Evolutionary conservation across 164 flowering plant genomes (phyloP).

Genomic region (Annona squamosa): DNA sequence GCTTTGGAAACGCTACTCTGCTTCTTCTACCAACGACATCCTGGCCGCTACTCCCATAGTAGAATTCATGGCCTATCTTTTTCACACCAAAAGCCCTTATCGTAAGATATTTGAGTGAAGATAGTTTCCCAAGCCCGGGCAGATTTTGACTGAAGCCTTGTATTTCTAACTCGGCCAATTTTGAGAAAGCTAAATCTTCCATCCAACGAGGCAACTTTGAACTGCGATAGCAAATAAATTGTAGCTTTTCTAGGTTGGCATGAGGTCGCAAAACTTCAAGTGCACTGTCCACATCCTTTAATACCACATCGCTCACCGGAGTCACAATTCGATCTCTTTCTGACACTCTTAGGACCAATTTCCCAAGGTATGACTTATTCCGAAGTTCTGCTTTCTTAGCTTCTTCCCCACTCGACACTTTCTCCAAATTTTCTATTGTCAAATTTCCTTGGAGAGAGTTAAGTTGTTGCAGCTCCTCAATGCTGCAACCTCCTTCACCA

Average conservation of each 20-base stretch:
- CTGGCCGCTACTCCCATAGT: background rate
- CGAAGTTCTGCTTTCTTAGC: background rate
- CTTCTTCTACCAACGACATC: background rate
- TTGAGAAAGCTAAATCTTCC: background rate
- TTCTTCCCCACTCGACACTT: background rate
- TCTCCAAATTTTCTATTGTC: background rate
- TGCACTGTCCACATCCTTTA: background rate
- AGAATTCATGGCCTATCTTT: background rate
- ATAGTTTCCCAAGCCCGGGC: slow-evolving; percentile 1
- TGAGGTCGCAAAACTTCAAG: background rate
- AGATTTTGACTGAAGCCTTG: background rate
- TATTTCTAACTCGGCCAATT: background rate
- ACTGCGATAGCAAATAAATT: background rate
- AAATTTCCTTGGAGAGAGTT: background rate
- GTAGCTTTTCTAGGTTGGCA: background rate
- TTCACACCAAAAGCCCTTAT: background rate
- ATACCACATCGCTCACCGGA: background rate
- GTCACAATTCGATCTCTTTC: too few relatives aligned
- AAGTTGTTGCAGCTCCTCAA: background rate
- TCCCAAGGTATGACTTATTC: background rate
- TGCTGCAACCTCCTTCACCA: background rate
- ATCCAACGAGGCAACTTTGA: slow-evolving; percentile 5
- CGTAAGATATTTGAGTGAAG: slow-evolving; percentile 1
- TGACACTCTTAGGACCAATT: background rate
- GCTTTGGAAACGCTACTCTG: background rate